Evolutionary conservation across 306 rosid species (phyloP).

Genomic region (Rosa rugosa): DNA sequence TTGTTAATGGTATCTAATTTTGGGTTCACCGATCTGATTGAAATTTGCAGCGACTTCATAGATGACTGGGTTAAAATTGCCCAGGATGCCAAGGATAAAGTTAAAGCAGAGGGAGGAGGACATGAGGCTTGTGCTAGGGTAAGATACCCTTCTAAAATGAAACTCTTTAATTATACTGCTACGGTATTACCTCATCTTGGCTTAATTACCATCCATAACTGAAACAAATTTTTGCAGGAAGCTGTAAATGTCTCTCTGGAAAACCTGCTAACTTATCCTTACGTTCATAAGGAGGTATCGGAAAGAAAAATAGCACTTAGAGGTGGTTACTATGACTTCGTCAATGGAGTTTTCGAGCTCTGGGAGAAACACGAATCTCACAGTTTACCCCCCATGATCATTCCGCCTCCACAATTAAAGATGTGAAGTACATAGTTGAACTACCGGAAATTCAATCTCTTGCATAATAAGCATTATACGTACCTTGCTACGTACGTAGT

Average conservation of each 20-base stretch:
- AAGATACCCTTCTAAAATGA: neutral
- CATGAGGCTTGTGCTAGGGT: conserved; percentile 50
- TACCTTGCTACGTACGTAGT: neutral
- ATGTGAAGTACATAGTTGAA: neutral
- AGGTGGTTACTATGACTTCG: conserved; percentile 68
- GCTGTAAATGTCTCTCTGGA: conserved; percentile 57
- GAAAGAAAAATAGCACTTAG: conserved; percentile 26
- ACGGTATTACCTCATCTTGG: neutral
- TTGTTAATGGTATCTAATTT: neutral
- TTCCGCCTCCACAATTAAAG: neutral
- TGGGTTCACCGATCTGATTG: neutral
- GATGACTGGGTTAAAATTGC: conserved; percentile 75
- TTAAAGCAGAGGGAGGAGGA: conserved; percentile 18
- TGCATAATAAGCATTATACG: neutral
- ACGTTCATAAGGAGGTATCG: conserved; percentile 30
- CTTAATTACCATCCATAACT: neutral
- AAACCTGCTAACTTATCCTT: conserved; percentile 55
- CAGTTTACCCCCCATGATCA: conserved; percentile 27
- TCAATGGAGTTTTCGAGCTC: conserved; percentile 46
- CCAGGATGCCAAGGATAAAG: conserved; percentile 44
- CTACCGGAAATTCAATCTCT: neutral
- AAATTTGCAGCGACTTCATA: conserved; percentile 56
- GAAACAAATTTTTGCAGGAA: conserved; percentile 40
- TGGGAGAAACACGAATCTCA: conserved; percentile 39
- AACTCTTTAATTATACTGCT: neutral